Evolutionary conservation across 2,329 filamentous ascomycete genomes (phyloP).

Genomic region (Chaetothyriales sp.): DNA sequence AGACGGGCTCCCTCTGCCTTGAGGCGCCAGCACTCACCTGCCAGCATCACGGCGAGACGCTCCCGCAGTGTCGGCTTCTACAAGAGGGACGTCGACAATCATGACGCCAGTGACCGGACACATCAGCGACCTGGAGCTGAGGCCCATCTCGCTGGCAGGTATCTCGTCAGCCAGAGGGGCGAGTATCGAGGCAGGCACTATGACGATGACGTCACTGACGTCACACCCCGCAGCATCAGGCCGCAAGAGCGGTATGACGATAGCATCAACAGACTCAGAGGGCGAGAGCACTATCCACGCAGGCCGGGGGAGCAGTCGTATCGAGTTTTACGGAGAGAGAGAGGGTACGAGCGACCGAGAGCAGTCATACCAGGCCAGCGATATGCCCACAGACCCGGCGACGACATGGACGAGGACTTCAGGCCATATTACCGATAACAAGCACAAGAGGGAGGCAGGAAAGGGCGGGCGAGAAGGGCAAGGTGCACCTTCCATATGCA

Average conservation of each 20-base stretch:
- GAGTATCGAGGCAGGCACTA: slow-evolving; percentile 5
- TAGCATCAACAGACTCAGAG: slow-evolving; percentile 16
- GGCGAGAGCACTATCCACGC: slow-evolving; percentile 1
- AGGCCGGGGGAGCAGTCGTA: background rate
- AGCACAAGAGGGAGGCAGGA: background rate
- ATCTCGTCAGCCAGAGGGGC: slow-evolving; percentile 6
- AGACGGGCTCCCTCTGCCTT: background rate
- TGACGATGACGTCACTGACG: slow-evolving; percentile 4
- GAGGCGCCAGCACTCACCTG: background rate
- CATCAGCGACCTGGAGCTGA: slow-evolving; percentile 15
- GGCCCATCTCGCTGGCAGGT: slow-evolving; percentile 10
- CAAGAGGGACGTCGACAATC: slow-evolving; percentile 9
- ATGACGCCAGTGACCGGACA: slow-evolving; percentile 12
- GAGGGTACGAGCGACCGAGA: background rate
- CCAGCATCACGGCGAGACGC: background rate
- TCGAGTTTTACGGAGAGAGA: background rate
- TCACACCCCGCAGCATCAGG: slow-evolving; percentile 17
- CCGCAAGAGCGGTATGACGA: slow-evolving; percentile 11
- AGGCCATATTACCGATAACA: background rate
- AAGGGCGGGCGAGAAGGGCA: background rate
- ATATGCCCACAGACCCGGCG: slow-evolving; percentile 3
- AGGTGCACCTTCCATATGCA: background rate
- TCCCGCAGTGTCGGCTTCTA: slow-evolving; percentile 11
- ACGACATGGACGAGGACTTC: background rate
- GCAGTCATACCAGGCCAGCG: slow-evolving; percentile 3